These are phyloP conservation scores for Ottelia alismoides DNA, from an alignment of 106 monocot genomes.

Conservation along the genomic window DNA sequence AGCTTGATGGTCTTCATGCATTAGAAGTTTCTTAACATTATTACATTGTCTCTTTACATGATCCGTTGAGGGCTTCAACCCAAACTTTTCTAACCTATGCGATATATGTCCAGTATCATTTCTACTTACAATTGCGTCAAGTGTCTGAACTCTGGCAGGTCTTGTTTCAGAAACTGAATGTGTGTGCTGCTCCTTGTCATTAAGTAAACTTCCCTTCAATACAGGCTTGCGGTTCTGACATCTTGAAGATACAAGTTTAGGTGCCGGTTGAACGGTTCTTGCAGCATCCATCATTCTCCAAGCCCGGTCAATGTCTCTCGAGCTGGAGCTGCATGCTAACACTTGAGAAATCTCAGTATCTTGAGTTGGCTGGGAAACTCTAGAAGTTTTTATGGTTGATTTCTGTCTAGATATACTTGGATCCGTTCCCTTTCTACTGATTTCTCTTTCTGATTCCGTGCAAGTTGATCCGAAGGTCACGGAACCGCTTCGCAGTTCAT, in stretches of 20 bases:
- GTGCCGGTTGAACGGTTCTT: conserved; percentile 16
- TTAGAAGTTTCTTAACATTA: too few relatives aligned
- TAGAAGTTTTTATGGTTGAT: neutral
- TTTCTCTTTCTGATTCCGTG: neutral
- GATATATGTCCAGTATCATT: too few relatives aligned
- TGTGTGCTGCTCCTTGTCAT: neutral
- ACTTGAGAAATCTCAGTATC: conserved; percentile 6
- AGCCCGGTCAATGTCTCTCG: conserved; percentile 36
- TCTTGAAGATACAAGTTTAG: neutral
- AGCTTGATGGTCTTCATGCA: too few relatives aligned
- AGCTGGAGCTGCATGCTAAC: neutral
- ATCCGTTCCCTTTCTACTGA: neutral
- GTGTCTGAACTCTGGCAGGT: too few relatives aligned
- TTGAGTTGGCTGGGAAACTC: neutral
- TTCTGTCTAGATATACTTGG: conserved; percentile 2
- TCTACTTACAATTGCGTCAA: too few relatives aligned
- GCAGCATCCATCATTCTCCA: conserved; percentile 75
- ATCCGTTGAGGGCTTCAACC: too few relatives aligned
- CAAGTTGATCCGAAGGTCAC: conserved; percentile 30
- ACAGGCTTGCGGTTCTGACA: neutral
- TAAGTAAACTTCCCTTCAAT: neutral
- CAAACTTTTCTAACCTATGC: neutral
- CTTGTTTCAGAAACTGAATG: neutral
- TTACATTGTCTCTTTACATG: too few relatives aligned
- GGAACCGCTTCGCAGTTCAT: conserved; percentile 34